Evolutionary conservation across 805 yeast genomes (phyloP), one percentile per base, ranked within the genome.

Genomic region (Wilhelminamyces savonicus): DNA sequence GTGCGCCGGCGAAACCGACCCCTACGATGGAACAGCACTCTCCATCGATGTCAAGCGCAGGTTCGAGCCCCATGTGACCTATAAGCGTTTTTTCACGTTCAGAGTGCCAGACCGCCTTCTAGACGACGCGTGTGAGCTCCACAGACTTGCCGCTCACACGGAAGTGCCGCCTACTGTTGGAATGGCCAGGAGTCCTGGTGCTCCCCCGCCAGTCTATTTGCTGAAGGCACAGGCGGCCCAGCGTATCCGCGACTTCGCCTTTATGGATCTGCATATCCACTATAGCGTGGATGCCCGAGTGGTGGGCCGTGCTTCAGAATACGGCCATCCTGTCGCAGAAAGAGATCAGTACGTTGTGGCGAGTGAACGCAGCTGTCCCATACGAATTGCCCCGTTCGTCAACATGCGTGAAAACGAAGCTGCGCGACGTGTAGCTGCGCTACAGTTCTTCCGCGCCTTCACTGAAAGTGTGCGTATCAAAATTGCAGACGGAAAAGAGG

Each of bases 1-100:
- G 71, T 64, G 71, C 40, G 60, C 52, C 17, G 68, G 69, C 2
- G 70, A 64, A 32, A 56, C 56, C 1, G 70, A 64, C 34, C 67
- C 69, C 3, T 48, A 43, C 30, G 70, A 64, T 39, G 48, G 52
- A 34, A 50, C 69, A 0, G 30, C 41, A 4, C 43, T 64, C 9
- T 41, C 69, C 1, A 47, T 64, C 26, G 66, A 52, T 30, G 54
- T 62, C 15, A 56, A 56, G 36, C 44, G 65, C 13, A 41, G 44
- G 14, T 60, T 64, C 31, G 50, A 59, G 39, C 69, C 69, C 1
- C 44, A 49, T 11, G 45, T 53, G 16, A 62, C 60, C 4, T 64
- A 64, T 37, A 64, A 64, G 37, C 50, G 70, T 18, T 64, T 39
- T 38, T 64, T 64, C 35, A 54, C 69, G 8, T 64, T 64, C 41